Conservation (phyloP, 768 basidiomycete species). For the Sarcodon sp. region DNA sequence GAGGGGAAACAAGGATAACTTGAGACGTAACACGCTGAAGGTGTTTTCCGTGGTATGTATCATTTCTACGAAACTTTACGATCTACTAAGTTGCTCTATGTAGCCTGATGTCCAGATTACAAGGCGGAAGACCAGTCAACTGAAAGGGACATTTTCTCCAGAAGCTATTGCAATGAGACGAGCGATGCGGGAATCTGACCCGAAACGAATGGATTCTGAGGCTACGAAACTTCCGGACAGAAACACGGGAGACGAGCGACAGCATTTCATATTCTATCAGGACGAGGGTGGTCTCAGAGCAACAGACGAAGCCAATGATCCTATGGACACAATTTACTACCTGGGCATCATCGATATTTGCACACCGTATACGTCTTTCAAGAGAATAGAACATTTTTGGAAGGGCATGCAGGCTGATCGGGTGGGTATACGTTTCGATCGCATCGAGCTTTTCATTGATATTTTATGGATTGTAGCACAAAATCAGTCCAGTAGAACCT, state of each 20-base stretch:
- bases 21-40: conserved; percentile 81
- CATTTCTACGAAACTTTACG: conserved; percentile 5
- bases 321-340: conserved; percentile 77
- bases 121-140: conserved; percentile 46
- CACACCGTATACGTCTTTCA: conserved; percentile 71
- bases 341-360: conserved; percentile 94
- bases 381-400: conserved; percentile 85
- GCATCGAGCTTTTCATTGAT: conserved; percentile 4
- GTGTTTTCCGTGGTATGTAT: conserved; percentile 70
- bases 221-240: conserved; percentile 47
- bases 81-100: conserved; percentile 1
- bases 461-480: conserved; percentile 43
- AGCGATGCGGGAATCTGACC: conserved; percentile 75
- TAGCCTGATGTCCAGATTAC: conserved; percentile 62
- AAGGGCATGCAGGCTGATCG: conserved; percentile 81
- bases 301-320: conserved; percentile 73
- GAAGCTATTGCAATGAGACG: conserved; percentile 80
- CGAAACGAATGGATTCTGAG: conserved; percentile 45
- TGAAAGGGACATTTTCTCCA: conserved; percentile 42
- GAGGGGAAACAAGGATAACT: conserved; percentile 84
- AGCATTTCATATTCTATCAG: conserved; percentile 87
- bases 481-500: conserved; percentile 89
- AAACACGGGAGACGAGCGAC: conserved; percentile 43
- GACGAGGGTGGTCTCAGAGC: conserved; percentile 91
- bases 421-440: conserved; percentile 35